Evolutionary conservation across 2,329 filamentous ascomycete species (phyloP).

Genomic region (Torrubiella hemipterigena): DNA sequence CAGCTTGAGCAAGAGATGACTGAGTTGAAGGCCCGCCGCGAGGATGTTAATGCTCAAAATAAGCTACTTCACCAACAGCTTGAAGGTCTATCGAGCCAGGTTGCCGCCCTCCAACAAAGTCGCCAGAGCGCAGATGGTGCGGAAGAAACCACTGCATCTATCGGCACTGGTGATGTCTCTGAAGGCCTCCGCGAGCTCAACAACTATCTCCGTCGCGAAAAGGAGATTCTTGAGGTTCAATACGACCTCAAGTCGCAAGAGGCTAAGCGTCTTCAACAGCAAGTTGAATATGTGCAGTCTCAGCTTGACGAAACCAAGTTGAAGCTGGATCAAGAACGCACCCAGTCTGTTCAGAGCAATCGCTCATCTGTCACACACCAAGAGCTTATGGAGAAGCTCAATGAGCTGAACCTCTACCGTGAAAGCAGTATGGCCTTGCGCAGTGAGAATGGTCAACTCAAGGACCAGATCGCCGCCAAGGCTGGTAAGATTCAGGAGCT

Average conservation of each 20-base stretch:
- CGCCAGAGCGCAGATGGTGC: slow-evolving; percentile 41
- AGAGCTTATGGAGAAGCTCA: slow-evolving; percentile 86
- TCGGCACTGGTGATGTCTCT: slow-evolving; percentile 44
- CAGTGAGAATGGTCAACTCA: slow-evolving; percentile 70
- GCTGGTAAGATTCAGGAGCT: slow-evolving; percentile 64
- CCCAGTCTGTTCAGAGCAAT: slow-evolving; percentile 60
- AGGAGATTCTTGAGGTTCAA: slow-evolving; percentile 96
- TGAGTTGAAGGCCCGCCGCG: slow-evolving; percentile 66
- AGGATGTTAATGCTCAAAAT: slow-evolving; percentile 83
- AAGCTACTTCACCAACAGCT: slow-evolving; percentile 81
- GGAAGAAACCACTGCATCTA: slow-evolving; percentile 40
- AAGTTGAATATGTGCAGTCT: slow-evolving; percentile 73
- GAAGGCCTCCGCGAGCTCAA: slow-evolving; percentile 84
- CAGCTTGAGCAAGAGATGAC: slow-evolving; percentile 73
- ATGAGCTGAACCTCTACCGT: slow-evolving; percentile 89
- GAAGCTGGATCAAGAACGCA: slow-evolving; percentile 83
- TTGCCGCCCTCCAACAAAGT: slow-evolving; percentile 66
- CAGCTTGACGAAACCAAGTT: slow-evolving; percentile 83
- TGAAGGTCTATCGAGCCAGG: slow-evolving; percentile 70
- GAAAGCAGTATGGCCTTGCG: slow-evolving; percentile 89
- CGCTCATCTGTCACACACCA: slow-evolving; percentile 69
- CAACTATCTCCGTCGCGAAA: slow-evolving; percentile 83
- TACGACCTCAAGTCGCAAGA: slow-evolving; percentile 84
- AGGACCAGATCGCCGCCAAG: slow-evolving; percentile 65
- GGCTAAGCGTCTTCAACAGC: slow-evolving; percentile 76